Percentiles rank a stretch among this genome's conserved stretches.
Evolutionary conservation across 2,329 filamentous ascomycete genomes (phyloP).

Genomic region (Dactylellina sp.): DNA sequence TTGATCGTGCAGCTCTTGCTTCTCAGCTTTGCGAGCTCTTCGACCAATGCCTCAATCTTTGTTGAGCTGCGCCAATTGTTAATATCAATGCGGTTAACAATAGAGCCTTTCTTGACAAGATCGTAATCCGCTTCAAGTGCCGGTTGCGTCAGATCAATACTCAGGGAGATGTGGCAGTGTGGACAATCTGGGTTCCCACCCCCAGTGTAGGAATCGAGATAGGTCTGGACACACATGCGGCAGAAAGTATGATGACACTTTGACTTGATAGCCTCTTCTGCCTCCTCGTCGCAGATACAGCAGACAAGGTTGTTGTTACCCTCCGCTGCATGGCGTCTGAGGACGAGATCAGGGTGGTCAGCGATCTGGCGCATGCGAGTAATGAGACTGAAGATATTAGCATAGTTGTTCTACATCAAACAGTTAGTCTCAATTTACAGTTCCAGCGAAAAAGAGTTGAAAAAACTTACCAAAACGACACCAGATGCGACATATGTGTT

Average conservation of each 20-base stretch:
- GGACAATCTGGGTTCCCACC: slow-evolving; percentile 79
- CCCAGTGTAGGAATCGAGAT: slow-evolving; percentile 80
- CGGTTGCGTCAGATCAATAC: slow-evolving; percentile 93
- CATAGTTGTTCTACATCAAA: slow-evolving; percentile 79
- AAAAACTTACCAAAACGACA: slow-evolving; percentile 74
- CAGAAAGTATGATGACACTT: slow-evolving; percentile 94
- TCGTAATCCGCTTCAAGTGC: slow-evolving; percentile 93
- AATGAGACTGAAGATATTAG: slow-evolving; percentile 98
- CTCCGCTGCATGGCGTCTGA: slow-evolving; percentile 86
- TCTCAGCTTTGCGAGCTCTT: slow-evolving; percentile 90
- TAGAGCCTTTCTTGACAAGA: slow-evolving; percentile 90
- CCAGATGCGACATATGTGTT: slow-evolving; percentile 95
- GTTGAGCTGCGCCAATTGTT: slow-evolving; percentile 98
- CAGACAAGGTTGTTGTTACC: slow-evolving; percentile 71
- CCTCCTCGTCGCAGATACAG: slow-evolving; percentile 86
- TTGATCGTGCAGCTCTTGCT: slow-evolving; percentile 95
- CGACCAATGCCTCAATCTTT: slow-evolving; percentile 96
- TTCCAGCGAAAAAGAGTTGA: not conserved
- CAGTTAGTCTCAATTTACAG: not conserved
- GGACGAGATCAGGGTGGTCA: slow-evolving; percentile 91
- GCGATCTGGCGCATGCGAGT: slow-evolving; percentile 99
- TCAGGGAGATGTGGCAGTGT: slow-evolving; percentile 86
- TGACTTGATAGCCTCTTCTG: slow-evolving; percentile 92
- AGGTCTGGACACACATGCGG: slow-evolving; percentile 81
- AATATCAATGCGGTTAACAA: slow-evolving; percentile 99